These are phyloP conservation scores for Amanita muscaria DNA, from an alignment of 768 basidiomycete species.

Conservation along the genomic window DNA sequence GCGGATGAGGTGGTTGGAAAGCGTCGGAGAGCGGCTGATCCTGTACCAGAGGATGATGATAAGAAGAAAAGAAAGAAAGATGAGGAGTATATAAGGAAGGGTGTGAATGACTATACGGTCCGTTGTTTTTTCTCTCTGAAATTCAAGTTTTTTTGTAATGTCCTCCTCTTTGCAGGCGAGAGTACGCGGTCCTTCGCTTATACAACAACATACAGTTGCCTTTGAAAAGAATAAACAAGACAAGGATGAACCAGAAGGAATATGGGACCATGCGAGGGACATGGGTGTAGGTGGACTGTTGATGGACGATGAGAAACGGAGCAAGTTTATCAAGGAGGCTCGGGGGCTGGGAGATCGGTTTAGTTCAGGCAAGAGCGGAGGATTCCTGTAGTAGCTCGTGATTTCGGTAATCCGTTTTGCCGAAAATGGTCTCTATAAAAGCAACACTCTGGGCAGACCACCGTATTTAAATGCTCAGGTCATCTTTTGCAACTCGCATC, in stretches of 20 bases:
- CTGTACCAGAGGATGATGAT: conserved; percentile 33
- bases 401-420: no score
- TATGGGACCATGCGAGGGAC: conserved; percentile 91
- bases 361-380: conserved; percentile 60
- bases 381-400: conserved; percentile 52
- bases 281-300: conserved; percentile 83
- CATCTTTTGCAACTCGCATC: no score
- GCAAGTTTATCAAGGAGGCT: conserved; percentile 72
- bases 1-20: conserved; percentile 93
- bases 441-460: no score
- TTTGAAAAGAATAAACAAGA: conserved; percentile 26
- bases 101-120: conserved; percentile 77
- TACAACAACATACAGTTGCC: conserved; percentile 40
- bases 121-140: conserved; percentile 18
- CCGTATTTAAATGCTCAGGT: no score
- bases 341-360: conserved; percentile 78
- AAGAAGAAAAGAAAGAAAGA: conserved; percentile 57
- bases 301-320: conserved; percentile 82
- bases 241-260: conserved; percentile 48
- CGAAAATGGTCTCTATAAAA: no score
- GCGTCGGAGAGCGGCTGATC: conserved; percentile 62
- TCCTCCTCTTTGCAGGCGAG: conserved; percentile 25
- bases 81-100: conserved; percentile 53
- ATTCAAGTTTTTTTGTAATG: not conserved
- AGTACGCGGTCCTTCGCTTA: conserved; percentile 43